Base-by-base conservation (phyloP, 2,329 filamentous ascomycete genomes). In the Trichoderma citrinoviride region DNA sequence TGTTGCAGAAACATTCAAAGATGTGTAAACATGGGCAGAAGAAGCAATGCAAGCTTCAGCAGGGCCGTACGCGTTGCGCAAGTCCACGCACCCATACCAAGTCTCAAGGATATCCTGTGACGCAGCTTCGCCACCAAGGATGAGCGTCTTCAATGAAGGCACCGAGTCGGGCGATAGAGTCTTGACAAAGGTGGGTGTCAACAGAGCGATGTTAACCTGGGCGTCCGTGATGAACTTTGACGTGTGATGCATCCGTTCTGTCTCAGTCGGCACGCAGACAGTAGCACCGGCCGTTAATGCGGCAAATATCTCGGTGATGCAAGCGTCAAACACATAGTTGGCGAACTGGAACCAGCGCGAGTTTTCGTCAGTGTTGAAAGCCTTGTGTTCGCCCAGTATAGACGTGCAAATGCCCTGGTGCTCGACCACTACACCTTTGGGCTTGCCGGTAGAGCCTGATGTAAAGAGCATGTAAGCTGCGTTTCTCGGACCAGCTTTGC, bases 21-120 rank as follows among this genome's bases (percentile, higher is more conserved):
- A 64, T 8, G 23, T 49, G 10, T 57, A 52, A 6, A 44, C 19
- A 7, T 47, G 23, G 8, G 29, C 23, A 5, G 46, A 64, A 21
- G 50, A 64, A 27, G 46, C 46, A 49, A 64, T 52, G 15, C 60
- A 64, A 10, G 44, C 65, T 19, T 69, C 69, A 8, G 70, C 65
- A 7, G 71, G 69, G 5, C 71, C 71, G 5, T 68, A 73, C 2
- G 40, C 58, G 25, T 68, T 70, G 10, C 67, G 14, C 2, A 71
- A 17, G 2, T 33, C 40, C 2, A 67, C 27, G 1, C 47, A 33
- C 5, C 54, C 66, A n/a, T 50, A 52, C 71, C 72, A 73, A 1
- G 15, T 25, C 14, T 61, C 46, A 14, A 58, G 2, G 40, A 6
- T 67, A 61, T 25, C 66, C 74, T 8, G 82, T 78, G 62, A 83